Percentiles rank a stretch among this genome's conserved stretches.
These are phyloP conservation scores for Scenedesmus sp. DNA, from an alignment of 163 green algal genomes.

Conservation along the genomic window DNA sequence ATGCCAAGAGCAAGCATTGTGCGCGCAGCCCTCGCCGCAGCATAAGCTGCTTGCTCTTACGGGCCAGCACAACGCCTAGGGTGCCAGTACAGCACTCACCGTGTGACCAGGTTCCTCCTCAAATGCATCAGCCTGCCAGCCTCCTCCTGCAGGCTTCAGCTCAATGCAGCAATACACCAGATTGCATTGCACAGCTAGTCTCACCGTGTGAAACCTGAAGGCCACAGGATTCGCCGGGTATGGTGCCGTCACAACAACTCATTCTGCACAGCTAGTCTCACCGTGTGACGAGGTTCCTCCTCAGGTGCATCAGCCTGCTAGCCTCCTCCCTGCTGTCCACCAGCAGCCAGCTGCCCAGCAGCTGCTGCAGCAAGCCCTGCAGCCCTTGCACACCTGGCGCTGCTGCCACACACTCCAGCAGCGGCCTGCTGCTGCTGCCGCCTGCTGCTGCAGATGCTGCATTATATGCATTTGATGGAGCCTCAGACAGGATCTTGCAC, in stretches of 20 bases:
- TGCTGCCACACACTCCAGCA: neutral
- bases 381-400: neutral
- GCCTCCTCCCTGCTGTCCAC: slow-evolving; percentile 45
- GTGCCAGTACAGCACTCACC: neutral
- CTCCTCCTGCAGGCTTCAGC: slow-evolving; percentile 37
- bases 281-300: slow-evolving; percentile 30
- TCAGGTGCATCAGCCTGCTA: slow-evolving; percentile 40
- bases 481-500: slow-evolving; percentile 72
- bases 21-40: no score
- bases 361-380: slow-evolving; percentile 33
- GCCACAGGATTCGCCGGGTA: no score
- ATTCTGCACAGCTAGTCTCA: neutral
- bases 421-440: neutral
- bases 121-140: slow-evolving; percentile 41
- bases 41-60: no score
- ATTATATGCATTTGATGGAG: neutral
- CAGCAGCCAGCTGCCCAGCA: slow-evolving; percentile 64
- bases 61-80: no score
- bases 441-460: neutral
- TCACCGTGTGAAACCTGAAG: no score
- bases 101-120: slow-evolving; percentile 24
- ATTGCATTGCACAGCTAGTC: neutral
- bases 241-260: no score
- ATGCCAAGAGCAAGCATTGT: no score
- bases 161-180: slow-evolving; percentile 32